A percentile compares a stretch with the other conserved stretches of the same genome.
phyloP scores from a whole-genome alignment of 106 monocot species.

The Dendrobium catenatum region DNA sequence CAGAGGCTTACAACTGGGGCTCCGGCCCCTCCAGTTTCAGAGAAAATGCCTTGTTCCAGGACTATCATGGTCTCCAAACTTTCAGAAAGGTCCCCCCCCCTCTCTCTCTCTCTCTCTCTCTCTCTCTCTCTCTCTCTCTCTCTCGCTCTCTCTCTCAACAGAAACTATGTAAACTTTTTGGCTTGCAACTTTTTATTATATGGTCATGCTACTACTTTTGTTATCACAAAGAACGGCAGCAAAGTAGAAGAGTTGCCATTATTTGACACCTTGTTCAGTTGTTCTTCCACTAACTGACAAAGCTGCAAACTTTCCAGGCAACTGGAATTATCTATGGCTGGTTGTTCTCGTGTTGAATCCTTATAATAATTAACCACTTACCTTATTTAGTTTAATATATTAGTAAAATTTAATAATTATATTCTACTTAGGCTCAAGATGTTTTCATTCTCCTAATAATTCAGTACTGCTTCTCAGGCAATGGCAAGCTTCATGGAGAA shows the following conservation, averaged over 20 bases:
- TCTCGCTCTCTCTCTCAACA: neutral
- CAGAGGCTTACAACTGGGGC: slow-evolving; percentile 25
- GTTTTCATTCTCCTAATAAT: neutral
- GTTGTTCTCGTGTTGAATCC: neutral
- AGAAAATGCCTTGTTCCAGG: slow-evolving; percentile 67
- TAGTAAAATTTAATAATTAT: neutral
- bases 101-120: neutral
- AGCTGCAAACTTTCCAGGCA: too few relatives aligned
- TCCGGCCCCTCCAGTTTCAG: slow-evolving; percentile 39
- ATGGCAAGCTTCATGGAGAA: slow-evolving; percentile 76
- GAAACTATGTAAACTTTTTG: neutral
- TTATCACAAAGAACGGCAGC: neutral
- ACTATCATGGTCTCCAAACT: slow-evolving; percentile 51
- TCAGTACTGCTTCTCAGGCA: slow-evolving; percentile 26
- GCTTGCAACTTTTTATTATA: neutral
- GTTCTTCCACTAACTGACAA: too few relatives aligned
- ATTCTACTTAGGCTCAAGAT: neutral
- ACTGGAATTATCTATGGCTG: too few relatives aligned
- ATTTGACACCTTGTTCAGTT: too few relatives aligned
- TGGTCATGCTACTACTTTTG: neutral
- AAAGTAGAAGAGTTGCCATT: neutral
- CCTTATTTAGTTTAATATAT: neutral
- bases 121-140: neutral
- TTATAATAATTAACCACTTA: neutral
- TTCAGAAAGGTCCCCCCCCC: slow-evolving; percentile 10